These are phyloP conservation scores for Tuber aestivum DNA, from an alignment of 495 filamentous ascomycete genomes.

Conservation along the genomic window DNA sequence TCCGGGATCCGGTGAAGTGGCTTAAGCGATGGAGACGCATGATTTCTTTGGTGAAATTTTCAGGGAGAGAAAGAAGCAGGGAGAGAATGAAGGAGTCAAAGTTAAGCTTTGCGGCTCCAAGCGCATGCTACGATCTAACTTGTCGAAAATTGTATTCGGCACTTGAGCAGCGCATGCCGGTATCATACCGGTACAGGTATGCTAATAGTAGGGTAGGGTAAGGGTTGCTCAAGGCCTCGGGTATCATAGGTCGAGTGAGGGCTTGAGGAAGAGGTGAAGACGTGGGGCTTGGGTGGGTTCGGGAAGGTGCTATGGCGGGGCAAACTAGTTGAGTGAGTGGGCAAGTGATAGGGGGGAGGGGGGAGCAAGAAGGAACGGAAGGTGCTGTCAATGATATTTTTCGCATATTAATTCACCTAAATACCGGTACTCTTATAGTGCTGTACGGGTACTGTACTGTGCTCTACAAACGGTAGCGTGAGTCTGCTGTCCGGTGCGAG, in stretches of 20 bases:
- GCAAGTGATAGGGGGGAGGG: background rate
- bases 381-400: slow-evolving; percentile 1
- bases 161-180: too few species aligned
- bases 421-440: background rate
- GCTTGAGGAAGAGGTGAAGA: background rate
- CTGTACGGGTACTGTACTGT: too few species aligned
- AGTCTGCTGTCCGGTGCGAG: too few species aligned
- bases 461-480: too few species aligned
- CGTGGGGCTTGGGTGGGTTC: background rate
- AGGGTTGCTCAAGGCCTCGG: background rate
- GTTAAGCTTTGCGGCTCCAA: background rate
- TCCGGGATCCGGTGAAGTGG: background rate
- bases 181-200: too few species aligned
- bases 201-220: background rate
- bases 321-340: background rate
- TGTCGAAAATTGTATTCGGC: background rate
- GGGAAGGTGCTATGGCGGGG: background rate
- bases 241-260: background rate
- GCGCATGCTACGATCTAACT: background rate
- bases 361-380: background rate
- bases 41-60: background rate
- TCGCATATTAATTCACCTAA: background rate
- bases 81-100: background rate
- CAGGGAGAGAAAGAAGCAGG: too few species aligned
- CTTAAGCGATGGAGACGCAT: background rate